phyloP scores from a whole-genome alignment of 2,329 filamentous ascomycete species.

The Didymella exigua region DNA sequence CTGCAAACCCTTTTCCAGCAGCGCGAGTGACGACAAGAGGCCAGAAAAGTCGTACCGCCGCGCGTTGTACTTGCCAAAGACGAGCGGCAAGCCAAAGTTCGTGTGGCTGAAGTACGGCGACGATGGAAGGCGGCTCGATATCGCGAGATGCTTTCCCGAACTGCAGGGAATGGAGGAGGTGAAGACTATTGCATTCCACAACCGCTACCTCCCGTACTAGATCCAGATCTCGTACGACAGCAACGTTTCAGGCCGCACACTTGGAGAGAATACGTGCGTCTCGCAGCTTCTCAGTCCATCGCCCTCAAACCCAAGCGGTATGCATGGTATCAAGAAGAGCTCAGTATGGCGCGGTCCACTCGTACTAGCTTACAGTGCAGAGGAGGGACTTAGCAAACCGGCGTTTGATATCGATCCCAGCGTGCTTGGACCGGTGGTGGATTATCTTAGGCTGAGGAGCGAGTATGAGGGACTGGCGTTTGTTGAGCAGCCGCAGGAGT shows the following conservation, averaged over 20 bases:
- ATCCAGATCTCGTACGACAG: conserved; percentile 21
- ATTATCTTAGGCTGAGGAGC: conserved; percentile 19
- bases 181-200: conserved; percentile 20
- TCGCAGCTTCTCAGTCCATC: background rate
- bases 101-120: conserved; percentile 4
- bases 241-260: conserved; percentile 1
- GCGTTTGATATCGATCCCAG: conserved; percentile 16
- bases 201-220: conserved; percentile 13
- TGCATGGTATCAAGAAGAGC: no score
- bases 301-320: no score
- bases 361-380: conserved; percentile 13
- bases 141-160: conserved; percentile 10
- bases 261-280: background rate
- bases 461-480: conserved; percentile 20
- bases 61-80: conserved; percentile 8
- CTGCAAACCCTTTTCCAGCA: conserved; percentile 9
- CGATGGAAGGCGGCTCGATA: conserved; percentile 1
- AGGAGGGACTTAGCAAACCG: conserved; percentile 15
- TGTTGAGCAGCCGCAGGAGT: conserved; percentile 24
- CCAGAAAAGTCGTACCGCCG: background rate
- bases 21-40: background rate
- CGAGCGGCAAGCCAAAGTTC: background rate
- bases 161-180: background rate
- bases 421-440: conserved; percentile 7
- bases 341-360: conserved; percentile 10